Conservation (phyloP, 495 filamentous ascomycete species). For the Penicillium riverlandense region DNA sequence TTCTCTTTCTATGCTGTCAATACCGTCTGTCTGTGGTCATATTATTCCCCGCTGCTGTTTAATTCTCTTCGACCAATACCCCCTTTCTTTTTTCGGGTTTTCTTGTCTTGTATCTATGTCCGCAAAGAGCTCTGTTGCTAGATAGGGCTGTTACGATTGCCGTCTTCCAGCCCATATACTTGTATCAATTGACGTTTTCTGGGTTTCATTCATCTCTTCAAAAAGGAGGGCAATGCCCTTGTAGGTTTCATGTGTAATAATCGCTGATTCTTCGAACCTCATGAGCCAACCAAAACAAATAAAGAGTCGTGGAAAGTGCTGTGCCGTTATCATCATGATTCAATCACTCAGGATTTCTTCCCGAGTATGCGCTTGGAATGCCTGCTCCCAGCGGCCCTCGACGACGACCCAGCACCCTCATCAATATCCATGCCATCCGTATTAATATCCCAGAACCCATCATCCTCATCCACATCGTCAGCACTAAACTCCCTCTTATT, state of each 20-base stretch:
- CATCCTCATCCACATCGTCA: constrained; percentile 39
- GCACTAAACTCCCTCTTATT: constrained; percentile 33
- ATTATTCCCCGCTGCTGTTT: constrained; percentile 13
- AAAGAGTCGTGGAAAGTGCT: too few species aligned
- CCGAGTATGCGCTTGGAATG: constrained; percentile 37
- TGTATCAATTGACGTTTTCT: background rate
- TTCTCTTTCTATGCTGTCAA: background rate
- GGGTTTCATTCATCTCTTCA: too few species aligned
- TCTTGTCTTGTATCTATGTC: constrained; percentile 29
- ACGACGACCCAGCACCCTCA: constrained; percentile 25
- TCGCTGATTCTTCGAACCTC: too few species aligned
- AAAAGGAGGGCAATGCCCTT: too few species aligned
- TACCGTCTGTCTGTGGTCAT: background rate
- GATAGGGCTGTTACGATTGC: constrained; percentile 14
- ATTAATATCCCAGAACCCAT: constrained; percentile 45
- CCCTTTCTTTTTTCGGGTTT: constrained; percentile 15
- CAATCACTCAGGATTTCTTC: constrained; percentile 21
- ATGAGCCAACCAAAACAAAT: too few species aligned
- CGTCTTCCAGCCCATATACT: constrained; percentile 1
- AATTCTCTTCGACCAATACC: constrained; percentile 27
- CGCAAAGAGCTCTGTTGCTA: constrained; percentile 17
- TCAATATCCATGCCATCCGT: constrained; percentile 46
- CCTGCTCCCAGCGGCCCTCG: constrained; percentile 14
- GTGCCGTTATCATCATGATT: too few species aligned
- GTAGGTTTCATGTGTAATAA: too few species aligned